These are phyloP conservation scores for Aspergillus versicolor DNA, from an alignment of 2,329 filamentous ascomycete genomes.

Conservation along the genomic window DNA sequence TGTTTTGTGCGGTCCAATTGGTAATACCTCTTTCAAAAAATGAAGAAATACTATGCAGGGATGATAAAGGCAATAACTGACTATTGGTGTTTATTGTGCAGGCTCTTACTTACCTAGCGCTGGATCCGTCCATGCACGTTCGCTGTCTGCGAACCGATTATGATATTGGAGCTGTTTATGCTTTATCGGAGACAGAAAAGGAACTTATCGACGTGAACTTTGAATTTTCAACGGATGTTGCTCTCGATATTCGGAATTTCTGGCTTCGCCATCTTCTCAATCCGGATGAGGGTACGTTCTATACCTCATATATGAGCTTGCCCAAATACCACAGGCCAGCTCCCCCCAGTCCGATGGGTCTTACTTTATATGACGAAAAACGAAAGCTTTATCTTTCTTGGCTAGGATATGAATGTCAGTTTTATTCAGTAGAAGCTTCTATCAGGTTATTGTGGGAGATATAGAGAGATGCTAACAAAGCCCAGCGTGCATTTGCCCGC, in stretches of 20 bases:
- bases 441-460: not conserved
- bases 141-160: conserved; percentile 31
- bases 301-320: conserved; percentile 23
- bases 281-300: conserved; percentile 26
- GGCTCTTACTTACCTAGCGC: conserved; percentile 35
- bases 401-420: conserved; percentile 38
- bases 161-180: conserved; percentile 32
- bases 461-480: conserved; percentile 2
- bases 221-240: not conserved
- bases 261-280: conserved; percentile 43
- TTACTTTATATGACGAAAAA: not conserved
- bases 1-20: conserved; percentile 32
- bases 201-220: not conserved
- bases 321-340: conserved; percentile 19
- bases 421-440: not conserved
- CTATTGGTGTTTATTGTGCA: not conserved
- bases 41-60: too few species aligned
- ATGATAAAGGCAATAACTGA: not conserved
- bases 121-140: conserved; percentile 27
- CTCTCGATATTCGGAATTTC: conserved; percentile 39
- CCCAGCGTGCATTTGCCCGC: conserved; percentile 39
- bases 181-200: conserved; percentile 4
- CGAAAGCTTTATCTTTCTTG: conserved; percentile 22
- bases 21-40: conserved; percentile 17
- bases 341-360: conserved; percentile 12